Evolutionary conservation across 371 early-diverging fungal genomes (phyloP), one percentile per base, ranked within the genome.

Genomic region (Mortierella sp.): DNA sequence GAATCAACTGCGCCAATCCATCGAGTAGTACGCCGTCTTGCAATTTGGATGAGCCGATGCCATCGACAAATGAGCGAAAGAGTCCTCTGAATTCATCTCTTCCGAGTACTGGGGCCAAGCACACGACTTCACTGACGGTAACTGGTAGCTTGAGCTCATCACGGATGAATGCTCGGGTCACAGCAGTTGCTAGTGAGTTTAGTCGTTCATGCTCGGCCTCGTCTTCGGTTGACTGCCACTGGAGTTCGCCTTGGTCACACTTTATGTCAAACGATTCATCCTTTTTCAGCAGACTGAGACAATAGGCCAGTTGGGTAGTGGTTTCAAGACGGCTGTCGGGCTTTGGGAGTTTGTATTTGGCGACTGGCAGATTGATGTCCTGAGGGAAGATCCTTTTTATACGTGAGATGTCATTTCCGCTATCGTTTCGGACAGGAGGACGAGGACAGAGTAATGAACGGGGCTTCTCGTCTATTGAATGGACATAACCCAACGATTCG

Each of bases 1-100:
- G 61, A 0, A 72, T 16, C 55, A 65, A 33, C 19, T 60, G 48
- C 1, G 59, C 66, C 8, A 72, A 66, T 7, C 65, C 72, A 6
- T 66, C 45, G 16, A 72, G 65, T 32, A 22, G 16, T 5, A 50
- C 33, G 28, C 41, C 22, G 21, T 71, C 52, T n/a, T 52, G 19
- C 28, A 65, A 15, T 4, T 24, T 60, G 3, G 60, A 65, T 19
- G 24, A 7, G 24, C 24, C 53, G 45, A 71, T 58, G 15, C 45
- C 24, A 21, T 11, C 40, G 60, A 53, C 13, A 15, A 71, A 65
- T 4, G 19, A 16, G 2, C 52, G 15, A 9, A 71, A 41, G 36
- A 65, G 28, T 7, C 24, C 13, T 28, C 59, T 60, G 32, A 48
- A 71, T 16, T 70, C 58, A 22, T 33, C 47, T 38, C 47, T 47